Percentiles rank a stretch among this genome's conserved stretches.
Evolutionary conservation across 2,329 filamentous ascomycete species (phyloP).

Genomic region (Sarocladium strictum): DNA sequence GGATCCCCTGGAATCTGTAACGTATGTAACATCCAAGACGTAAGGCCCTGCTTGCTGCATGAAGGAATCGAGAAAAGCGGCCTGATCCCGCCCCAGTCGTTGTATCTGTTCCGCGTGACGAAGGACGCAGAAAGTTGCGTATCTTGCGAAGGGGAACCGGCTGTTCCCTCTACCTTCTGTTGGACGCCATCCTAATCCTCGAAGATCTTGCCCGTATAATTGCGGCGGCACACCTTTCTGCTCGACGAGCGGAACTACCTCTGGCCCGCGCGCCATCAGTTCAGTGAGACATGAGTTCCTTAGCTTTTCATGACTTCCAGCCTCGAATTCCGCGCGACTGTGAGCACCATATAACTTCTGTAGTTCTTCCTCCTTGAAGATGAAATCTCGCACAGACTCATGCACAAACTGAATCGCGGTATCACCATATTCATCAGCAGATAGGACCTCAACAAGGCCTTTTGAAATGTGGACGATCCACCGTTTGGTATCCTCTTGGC

Average conservation of each 20-base stretch:
- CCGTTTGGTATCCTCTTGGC: background rate
- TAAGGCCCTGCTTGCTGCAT: no score
- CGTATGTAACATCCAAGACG: no score
- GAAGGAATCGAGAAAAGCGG: no score
- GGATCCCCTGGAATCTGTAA: no score
- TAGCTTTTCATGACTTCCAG: conserved; percentile 35
- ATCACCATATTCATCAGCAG: background rate
- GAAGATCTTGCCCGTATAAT: background rate
- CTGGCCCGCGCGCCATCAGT: background rate
- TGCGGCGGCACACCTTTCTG: background rate
- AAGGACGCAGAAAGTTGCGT: no score
- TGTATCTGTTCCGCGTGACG: no score
- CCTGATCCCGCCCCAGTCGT: no score
- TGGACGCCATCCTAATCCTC: background rate
- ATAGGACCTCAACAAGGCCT: background rate
- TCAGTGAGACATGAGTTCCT: conserved; percentile 32
- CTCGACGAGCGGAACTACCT: background rate
- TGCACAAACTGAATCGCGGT: conserved; percentile 42
- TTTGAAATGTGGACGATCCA: background rate
- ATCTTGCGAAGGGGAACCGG: no score
- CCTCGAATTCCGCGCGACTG: conserved; percentile 18
- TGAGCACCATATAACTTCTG: background rate
- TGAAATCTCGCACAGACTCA: conserved; percentile 40
- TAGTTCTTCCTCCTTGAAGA: conserved; percentile 30
- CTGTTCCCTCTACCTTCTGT: no score